Evolutionary conservation across 257 asterid genomes (phyloP).

Genomic region (Nicotiana sylvestris): DNA sequence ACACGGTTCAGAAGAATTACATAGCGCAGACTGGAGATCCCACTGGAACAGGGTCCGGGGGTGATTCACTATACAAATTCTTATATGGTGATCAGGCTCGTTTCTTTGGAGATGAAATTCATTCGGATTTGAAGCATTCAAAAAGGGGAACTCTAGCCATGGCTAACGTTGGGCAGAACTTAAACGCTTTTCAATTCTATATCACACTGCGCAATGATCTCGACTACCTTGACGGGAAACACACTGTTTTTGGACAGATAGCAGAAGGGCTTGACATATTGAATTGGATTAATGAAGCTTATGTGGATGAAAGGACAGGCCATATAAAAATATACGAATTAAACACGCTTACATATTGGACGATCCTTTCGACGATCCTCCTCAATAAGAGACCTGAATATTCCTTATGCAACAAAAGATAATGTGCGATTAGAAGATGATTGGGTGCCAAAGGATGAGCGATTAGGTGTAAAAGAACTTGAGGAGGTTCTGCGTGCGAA

Average conservation of each 20-base stretch:
- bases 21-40: slow-evolving; percentile 97
- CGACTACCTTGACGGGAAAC: slow-evolving; percentile 89
- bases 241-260: slow-evolving; percentile 82
- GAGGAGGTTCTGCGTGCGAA: slow-evolving; percentile 47
- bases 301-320: slow-evolving; percentile 44
- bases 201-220: slow-evolving; percentile 83
- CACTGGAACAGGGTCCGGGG: slow-evolving; percentile 85
- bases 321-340: no score
- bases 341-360: no score
- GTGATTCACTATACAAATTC: slow-evolving; percentile 85
- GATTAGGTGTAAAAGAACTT: slow-evolving; percentile 49
- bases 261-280: slow-evolving; percentile 88
- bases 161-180: slow-evolving; percentile 90
- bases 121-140: slow-evolving; percentile 77
- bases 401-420: slow-evolving; percentile 38
- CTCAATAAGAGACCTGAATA: not conserved
- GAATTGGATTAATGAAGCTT: slow-evolving; percentile 76
- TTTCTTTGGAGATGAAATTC: slow-evolving; percentile 83
- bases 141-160: slow-evolving; percentile 78
- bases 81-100: slow-evolving; percentile 92
- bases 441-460: slow-evolving; percentile 48
- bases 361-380: not conserved
- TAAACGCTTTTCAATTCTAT: slow-evolving; percentile 97
- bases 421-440: slow-evolving; percentile 62
- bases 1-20: slow-evolving; percentile 76